Base-by-base conservation (phyloP, 805 yeast species). In the Pichia nakasei region DNA sequence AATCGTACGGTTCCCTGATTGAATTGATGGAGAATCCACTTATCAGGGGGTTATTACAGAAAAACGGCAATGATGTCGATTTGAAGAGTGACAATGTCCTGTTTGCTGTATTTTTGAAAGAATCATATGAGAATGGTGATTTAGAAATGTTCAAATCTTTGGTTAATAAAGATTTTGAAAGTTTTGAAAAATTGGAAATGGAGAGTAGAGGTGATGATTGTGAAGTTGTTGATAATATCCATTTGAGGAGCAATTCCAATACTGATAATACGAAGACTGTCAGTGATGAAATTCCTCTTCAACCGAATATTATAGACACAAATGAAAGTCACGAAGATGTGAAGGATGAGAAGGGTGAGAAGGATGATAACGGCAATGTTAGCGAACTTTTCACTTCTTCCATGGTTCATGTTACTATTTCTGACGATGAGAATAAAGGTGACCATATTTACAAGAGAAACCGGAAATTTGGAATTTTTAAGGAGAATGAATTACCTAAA, bases 101-200 rank as follows among this genome's bases (percentile, higher is more conserved):
- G 39, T 58, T 84, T 26, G 85, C 86, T 0, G 68, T 85, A 1
- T 67, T 69, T 44, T 57, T 86, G 46, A 80, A 80, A 53, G 64
- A 78, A 1, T 58, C 77, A 34, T 67, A 80, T 50, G 63, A 69
- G 21, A 45, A 66, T 9, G 76, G 76, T 0, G 60, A 72, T 31
- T 58, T 80, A 20, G 59, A 66, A 2, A 45, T 81, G 2, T 69
- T 85, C 35, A 79, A 80, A 17, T 55, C 76, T 27, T 68, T 85
- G 2, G 47, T 68, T 8, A 59, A 64, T 8, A 69, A 67, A 20
- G 37, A 35, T 35, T 22, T 58, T 63, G 8, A 44, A 49, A 2
- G 41, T 50, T 3, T 35, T 44, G 21, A 26, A 49, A 22, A 46
- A 44, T 20, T 35, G 24, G 27, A 34, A 17, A 20, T 15, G 15